Evolutionary conservation across 2,329 filamentous ascomycete genomes (phyloP), one percentile per base, ranked within the genome.

Genomic region (Bipolaris victoriae): DNA sequence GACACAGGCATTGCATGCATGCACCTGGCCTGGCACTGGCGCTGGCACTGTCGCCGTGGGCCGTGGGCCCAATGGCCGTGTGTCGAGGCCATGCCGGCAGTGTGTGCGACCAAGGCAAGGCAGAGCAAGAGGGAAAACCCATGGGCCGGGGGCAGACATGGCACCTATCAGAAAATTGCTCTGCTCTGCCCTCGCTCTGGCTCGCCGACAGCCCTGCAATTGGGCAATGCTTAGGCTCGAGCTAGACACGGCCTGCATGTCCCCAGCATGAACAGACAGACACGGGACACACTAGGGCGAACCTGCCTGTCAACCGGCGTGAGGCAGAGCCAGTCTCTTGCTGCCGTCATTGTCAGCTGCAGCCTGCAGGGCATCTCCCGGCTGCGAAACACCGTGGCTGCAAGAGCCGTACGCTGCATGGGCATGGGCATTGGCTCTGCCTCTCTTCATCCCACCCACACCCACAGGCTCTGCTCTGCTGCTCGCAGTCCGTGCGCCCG

Each of bases 241-340:
- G 54, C 69, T 69, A 70, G 4, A 57, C 47, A 47, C 52, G 49
- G 62, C 56, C 62, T 70, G 70, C 70, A 70, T 65, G 54, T 63
- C 59, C 57, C 66, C 68, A 64, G 75, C 77, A 79, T 78, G 67
- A 72, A 66, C 52, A 69, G 66, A 60, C 67, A 65, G 71, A 73
- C 74, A 78, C 76, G 73, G 74, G 76, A 77, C 69, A 66, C 61
- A 58, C 65, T 67, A 68, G 60, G 58, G 49, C 47, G 31, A 49
- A 50, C 35, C 55, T 52, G 59, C 49, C 48, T 57, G 62, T 52
- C 61, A 60, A 47, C 52, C 9, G 26, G 49, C 56, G 52, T 51
- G 35, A 49, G 57, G 49, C 54, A 57, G 58, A 56, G 59, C 53
- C 58, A 60, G 47, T 46, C 47, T 58, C 37, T 53, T 41, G 44